Evolutionary conservation across 768 basidiomycete species (phyloP), one percentile per base, ranked within the genome.

Genomic region (Coprinopsis cinerea): DNA sequence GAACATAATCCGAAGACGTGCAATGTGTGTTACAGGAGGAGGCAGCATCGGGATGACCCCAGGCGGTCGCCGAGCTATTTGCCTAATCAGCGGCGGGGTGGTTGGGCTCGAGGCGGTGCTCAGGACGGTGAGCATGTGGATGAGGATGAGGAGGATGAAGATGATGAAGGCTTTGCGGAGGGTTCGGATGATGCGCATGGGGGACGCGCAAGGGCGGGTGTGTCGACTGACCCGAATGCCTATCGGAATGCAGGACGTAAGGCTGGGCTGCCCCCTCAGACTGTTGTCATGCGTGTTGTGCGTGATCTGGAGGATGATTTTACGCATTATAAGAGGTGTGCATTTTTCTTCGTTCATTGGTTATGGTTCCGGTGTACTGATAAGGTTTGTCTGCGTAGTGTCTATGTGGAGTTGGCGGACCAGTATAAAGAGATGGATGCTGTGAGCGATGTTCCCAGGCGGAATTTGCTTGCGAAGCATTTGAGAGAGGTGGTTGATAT

Each of bases 221-320:
- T 64, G 42, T 62, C 57, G 9, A 59, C 46, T 41, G 63, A 70
- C 37, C 55, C 58, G 36, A 54, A 58, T 37, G 56, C 64, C 43
- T 69, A 68, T 62, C 61, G 57, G 15, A 51, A 57, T 24, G 57
- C 53, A 36, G 71, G 66, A 5, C 58, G 59, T 37, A 65, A 60
- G 53, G 63, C 68, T 35, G 73, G 72, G 43, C 57, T 89, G 5
- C 93, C 92, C 1, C 88, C 92, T 20, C 94, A 97, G 65, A 93
- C 92, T 0, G 81, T 95, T 11, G 76, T 96, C 2, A 76, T 82
- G 24, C 74, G 88, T 2, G 91, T 96, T 10, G 69, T 97, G 25
- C 64, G 85, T 52, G 92, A 95, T 65, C 72, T 99, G 6, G 95
- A 98, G 62, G 92, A 92, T 53, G 95, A 99, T 61, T 98, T 97